phyloP scores from a whole-genome alignment of 2,329 filamentous ascomycete species.

The Hirsutella thompsonii region DNA sequence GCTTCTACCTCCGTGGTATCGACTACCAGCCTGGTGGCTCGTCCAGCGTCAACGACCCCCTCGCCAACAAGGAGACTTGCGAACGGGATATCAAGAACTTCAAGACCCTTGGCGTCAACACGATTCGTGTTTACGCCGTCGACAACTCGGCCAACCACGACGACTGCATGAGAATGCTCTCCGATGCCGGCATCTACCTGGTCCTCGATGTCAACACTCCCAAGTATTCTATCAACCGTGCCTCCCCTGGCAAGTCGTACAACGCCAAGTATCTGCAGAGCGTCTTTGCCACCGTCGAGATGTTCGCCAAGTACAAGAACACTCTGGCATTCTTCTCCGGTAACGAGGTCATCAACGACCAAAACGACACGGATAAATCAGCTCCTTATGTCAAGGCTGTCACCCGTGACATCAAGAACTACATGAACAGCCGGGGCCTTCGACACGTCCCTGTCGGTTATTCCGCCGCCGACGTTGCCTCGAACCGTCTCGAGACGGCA shows the following conservation, averaged over 20 bases:
- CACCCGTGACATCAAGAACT: conserved; percentile 64
- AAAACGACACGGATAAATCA: conserved; percentile 45
- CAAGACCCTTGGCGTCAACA: conserved; percentile 79
- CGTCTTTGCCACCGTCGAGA: conserved; percentile 80
- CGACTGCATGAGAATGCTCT: conserved; percentile 70
- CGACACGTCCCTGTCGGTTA: conserved; percentile 64
- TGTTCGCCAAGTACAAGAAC: conserved; percentile 73
- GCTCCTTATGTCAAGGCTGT: conserved; percentile 69
- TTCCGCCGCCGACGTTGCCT: conserved; percentile 65
- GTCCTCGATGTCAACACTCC: conserved; percentile 87
- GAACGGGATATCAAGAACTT: conserved; percentile 71
- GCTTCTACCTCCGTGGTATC: too few relatives aligned
- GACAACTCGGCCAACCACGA: conserved; percentile 78
- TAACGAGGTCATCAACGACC: conserved; percentile 68
- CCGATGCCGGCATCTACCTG: conserved; percentile 80
- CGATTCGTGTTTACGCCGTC: conserved; percentile 81
- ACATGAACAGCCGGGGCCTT: conserved; percentile 48
- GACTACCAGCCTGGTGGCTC: too few relatives aligned
- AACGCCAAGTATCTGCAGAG: conserved; percentile 74
- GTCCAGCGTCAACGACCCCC: too few relatives aligned
- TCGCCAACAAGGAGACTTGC: conserved; percentile 30
- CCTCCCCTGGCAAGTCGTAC: conserved; percentile 65
- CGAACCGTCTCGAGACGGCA: conserved; percentile 78
- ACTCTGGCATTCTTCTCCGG: conserved; percentile 77
- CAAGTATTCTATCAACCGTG: conserved; percentile 76